Percentiles rank a stretch among this genome's conserved stretches.
Evolutionary conservation across 495 filamentous ascomycete species (phyloP).

Genomic region (Glutinoglossum americanum): DNA sequence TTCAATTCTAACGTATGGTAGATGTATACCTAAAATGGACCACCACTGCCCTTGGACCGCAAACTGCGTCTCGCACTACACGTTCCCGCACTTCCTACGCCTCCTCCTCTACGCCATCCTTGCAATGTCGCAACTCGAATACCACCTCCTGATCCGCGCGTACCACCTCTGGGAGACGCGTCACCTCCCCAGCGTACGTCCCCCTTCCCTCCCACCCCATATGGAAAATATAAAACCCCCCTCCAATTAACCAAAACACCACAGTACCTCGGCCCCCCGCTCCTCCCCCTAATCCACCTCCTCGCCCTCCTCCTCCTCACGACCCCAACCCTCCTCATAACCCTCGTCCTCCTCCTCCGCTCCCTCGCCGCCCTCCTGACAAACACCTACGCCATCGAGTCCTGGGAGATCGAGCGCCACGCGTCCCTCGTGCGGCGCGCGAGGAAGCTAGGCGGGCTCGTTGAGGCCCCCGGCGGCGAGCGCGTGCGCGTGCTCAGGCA

Average conservation of each 20-base stretch:
- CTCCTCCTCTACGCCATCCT: slow-evolving; percentile 62
- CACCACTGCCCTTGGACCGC: slow-evolving; percentile 95
- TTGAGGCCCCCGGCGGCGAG: slow-evolving; percentile 38
- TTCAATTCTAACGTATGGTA: no score
- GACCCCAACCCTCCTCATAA: slow-evolving; percentile 38
- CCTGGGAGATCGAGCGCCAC: slow-evolving; percentile 82
- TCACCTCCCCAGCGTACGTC: slow-evolving; percentile 42
- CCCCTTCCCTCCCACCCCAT: no score
- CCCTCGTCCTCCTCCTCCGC: slow-evolving; percentile 41
- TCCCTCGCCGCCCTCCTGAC: slow-evolving; percentile 32
- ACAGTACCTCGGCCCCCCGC: slow-evolving; percentile 56
- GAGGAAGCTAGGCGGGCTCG: slow-evolving; percentile 30
- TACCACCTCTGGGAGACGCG: slow-evolving; percentile 42
- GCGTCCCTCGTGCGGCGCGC: slow-evolving; percentile 45
- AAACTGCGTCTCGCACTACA: slow-evolving; percentile 82
- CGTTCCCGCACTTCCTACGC: slow-evolving; percentile 75
- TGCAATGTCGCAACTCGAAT: slow-evolving; percentile 41
- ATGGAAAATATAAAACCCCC: no score
- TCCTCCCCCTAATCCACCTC: slow-evolving; percentile 38
- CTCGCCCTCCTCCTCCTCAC: slow-evolving; percentile 41
- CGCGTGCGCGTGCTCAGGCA: slow-evolving; percentile 35
- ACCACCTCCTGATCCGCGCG: slow-evolving; percentile 33
- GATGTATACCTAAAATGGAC: slow-evolving; percentile 93
- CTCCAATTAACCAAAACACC: neutral
- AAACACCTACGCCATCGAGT: slow-evolving; percentile 73